These are phyloP conservation scores for Flaveria brownii DNA, from an alignment of 129 eudicot species.

Conservation along the genomic window DNA sequence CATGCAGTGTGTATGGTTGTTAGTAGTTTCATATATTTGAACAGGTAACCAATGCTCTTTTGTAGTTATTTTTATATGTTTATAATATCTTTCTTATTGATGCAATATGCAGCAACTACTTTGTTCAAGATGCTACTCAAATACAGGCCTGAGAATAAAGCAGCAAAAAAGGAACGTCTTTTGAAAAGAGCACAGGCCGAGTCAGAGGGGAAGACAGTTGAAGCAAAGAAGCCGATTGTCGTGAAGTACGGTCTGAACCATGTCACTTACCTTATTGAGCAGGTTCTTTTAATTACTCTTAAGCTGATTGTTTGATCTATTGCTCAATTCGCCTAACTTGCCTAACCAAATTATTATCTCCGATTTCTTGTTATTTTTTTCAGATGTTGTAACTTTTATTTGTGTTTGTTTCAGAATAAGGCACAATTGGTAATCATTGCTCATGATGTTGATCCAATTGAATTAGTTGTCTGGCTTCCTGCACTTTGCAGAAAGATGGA, in stretches of 20 bases:
- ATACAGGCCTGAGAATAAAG: constrained; percentile 40
- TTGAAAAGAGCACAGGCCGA: constrained; percentile 73
- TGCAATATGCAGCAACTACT: constrained; percentile 6
- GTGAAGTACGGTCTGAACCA: constrained; percentile 77
- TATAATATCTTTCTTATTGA: background rate
- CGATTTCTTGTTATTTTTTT: background rate
- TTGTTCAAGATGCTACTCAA: constrained; percentile 14
- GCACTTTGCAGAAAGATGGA: constrained; percentile 60
- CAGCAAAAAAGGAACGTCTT: constrained; percentile 64
- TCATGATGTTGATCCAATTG: constrained; percentile 77
- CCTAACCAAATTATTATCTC: too few relatives aligned
- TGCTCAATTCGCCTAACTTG: too few relatives aligned
- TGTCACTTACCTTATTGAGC: constrained; percentile 69
- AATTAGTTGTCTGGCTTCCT: constrained; percentile 83
- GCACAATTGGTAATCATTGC: constrained; percentile 77
- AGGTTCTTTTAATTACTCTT: constrained; percentile 19
- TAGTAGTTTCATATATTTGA: background rate
- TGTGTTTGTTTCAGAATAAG: constrained; percentile 51
- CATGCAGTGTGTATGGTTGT: background rate
- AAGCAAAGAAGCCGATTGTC: constrained; percentile 66
- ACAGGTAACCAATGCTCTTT: background rate
- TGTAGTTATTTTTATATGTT: background rate
- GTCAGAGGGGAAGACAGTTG: constrained; percentile 63
- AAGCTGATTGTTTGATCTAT: background rate
- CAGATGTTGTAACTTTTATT: background rate